A percentile compares a stretch with the other conserved stretches of the same genome.
These are phyloP conservation scores for Ogataea pini DNA, from an alignment of 805 yeast genomes.

Conservation along the genomic window DNA sequence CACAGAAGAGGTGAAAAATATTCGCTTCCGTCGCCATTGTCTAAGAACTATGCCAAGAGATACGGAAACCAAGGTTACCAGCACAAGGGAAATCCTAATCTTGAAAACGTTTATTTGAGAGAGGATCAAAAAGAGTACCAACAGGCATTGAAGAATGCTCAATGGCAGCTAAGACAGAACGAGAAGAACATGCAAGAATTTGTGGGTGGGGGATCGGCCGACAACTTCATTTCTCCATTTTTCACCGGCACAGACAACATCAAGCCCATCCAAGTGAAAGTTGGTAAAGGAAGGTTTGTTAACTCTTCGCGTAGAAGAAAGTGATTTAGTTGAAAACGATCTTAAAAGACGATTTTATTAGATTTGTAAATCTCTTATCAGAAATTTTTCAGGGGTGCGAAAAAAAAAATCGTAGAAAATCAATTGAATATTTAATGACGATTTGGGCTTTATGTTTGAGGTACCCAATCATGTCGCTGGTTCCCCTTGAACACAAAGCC, in stretches of 20 bases:
- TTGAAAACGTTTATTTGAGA: slow-evolving; percentile 62
- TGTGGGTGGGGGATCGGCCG: slow-evolving; percentile 94
- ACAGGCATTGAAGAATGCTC: slow-evolving; percentile 82
- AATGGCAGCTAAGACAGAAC: slow-evolving; percentile 82
- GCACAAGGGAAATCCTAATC: slow-evolving; percentile 58
- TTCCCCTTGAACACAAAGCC: slow-evolving; percentile 63
- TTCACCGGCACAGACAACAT: slow-evolving; percentile 54
- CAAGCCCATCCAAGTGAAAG: slow-evolving; percentile 63
- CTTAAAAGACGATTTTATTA: background rate
- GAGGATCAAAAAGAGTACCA: slow-evolving; percentile 95
- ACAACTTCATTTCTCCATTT: slow-evolving; percentile 87
- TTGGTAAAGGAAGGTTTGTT: slow-evolving; percentile 83
- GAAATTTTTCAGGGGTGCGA: background rate
- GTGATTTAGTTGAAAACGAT: background rate
- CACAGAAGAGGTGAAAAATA: slow-evolving; percentile 81
- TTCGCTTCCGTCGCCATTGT: slow-evolving; percentile 83
- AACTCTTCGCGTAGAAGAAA: slow-evolving; percentile 40
- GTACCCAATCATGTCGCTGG: slow-evolving; percentile 25
- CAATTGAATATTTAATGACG: too few species aligned
- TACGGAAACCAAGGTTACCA: slow-evolving; percentile 80
- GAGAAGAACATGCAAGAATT: slow-evolving; percentile 85
- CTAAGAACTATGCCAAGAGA: slow-evolving; percentile 68
- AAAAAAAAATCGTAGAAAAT: background rate
- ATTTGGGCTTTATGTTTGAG: too few species aligned
- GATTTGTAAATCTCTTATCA: background rate